These are phyloP conservation scores for Geotrichum fermentans DNA, from an alignment of 1,139 yeast species.

Conservation along the genomic window DNA sequence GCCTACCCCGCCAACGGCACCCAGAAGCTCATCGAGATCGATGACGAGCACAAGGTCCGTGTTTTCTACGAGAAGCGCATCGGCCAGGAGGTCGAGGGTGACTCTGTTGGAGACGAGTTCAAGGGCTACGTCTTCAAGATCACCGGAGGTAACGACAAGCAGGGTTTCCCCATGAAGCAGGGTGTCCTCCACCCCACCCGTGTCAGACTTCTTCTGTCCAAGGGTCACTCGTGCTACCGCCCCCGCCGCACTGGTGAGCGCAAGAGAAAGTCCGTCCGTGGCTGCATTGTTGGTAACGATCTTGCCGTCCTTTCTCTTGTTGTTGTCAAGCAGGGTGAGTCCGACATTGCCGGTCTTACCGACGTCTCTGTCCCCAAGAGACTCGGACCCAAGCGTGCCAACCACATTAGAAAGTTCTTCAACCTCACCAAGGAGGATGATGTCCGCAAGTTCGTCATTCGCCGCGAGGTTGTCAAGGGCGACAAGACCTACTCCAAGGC, in stretches of 20 bases:
- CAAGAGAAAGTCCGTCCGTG: constrained; percentile 99
- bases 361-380: constrained; percentile 95
- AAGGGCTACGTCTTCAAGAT: constrained; percentile 98
- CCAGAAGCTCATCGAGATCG: constrained; percentile 95
- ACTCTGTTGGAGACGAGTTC: constrained; percentile 96
- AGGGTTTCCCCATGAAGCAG: constrained; percentile 99
- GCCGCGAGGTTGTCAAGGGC: constrained; percentile 98
- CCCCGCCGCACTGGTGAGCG: constrained; percentile 99
- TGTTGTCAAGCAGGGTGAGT: constrained; percentile 95
- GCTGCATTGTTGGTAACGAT: constrained; percentile 97
- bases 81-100: constrained; percentile 99
- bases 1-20: constrained; percentile 99
- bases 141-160: constrained; percentile 99
- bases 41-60: constrained; percentile 98
- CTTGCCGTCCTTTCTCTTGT: constrained; percentile 91
- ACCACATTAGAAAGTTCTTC: constrained; percentile 98
- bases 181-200: constrained; percentile 99
- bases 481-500: constrained; percentile 99
- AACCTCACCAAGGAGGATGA: constrained; percentile 97
- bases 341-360: constrained; percentile 93
- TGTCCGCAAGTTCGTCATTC: constrained; percentile 90
- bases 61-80: constrained; percentile 98
- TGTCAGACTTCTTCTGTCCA: constrained; percentile 90
- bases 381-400: constrained; percentile 99
- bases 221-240: constrained; percentile 98